Conservation (phyloP, 1,139 yeast species). For the Pichia sp. region DNA sequence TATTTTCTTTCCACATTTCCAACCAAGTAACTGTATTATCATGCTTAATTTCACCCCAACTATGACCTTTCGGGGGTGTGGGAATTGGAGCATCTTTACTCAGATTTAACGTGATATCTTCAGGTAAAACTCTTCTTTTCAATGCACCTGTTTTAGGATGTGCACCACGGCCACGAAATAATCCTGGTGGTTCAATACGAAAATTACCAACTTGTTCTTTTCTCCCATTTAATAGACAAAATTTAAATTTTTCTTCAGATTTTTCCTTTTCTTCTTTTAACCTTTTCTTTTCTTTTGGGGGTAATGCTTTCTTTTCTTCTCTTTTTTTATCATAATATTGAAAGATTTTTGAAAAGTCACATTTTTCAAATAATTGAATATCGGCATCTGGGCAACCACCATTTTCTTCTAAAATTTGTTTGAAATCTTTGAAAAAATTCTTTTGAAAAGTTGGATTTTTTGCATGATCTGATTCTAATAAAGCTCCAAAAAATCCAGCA, state of each 20-base stretch:
- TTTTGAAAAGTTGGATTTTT: constrained; percentile 78
- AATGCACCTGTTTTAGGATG: constrained; percentile 94
- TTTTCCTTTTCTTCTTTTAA: constrained; percentile 67
- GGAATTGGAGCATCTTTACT: constrained; percentile 72
- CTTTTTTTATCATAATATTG: constrained; percentile 65
- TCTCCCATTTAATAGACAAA: constrained; percentile 78
- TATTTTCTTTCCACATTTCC: constrained; percentile 96
- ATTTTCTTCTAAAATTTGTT: constrained; percentile 56
- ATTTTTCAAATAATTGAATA: constrained; percentile 56
- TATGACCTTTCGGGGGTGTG: constrained; percentile 77
- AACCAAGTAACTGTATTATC: constrained; percentile 93
- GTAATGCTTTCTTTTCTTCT: constrained; percentile 63
- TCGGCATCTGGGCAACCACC: constrained; percentile 54
- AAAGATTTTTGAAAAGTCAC: constrained; percentile 75
- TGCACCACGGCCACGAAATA: constrained; percentile 94
- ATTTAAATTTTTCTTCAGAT: constrained; percentile 74
- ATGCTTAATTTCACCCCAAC: constrained; percentile 85
- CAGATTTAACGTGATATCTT: constrained; percentile 79
- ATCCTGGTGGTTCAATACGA: constrained; percentile 92
- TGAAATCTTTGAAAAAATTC: constrained; percentile 80
- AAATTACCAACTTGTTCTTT: constrained; percentile 92
- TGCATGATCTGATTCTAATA: constrained; percentile 85
- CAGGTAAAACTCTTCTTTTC: constrained; percentile 78
- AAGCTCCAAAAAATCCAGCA: constrained; percentile 90
- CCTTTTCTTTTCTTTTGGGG: constrained; percentile 67